Percentiles rank a stretch among this genome's conserved stretches.
These are phyloP conservation scores for Candida nemodendra DNA, from an alignment of 805 yeast genomes.

Conservation along the genomic window DNA sequence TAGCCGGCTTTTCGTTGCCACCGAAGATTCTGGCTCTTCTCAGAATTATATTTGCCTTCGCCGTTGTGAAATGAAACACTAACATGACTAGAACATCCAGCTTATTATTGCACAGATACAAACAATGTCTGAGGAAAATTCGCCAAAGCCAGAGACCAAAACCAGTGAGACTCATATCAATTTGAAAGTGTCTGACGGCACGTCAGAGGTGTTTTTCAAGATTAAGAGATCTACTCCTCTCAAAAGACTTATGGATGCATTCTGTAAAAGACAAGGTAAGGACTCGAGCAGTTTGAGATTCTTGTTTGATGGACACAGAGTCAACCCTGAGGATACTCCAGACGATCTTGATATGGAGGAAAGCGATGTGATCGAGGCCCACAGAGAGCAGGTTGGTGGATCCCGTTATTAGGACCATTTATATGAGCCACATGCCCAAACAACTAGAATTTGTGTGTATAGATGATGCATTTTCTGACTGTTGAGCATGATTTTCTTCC, in stretches of 20 bases:
- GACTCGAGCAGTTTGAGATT: conserved; percentile 79
- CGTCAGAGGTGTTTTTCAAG: conserved; percentile 92
- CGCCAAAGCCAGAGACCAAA: conserved; percentile 41
- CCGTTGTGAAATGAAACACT: too few species aligned
- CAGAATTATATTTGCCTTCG: too few species aligned
- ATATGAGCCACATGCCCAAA: too few species aligned
- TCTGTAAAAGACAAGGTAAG: conserved; percentile 97
- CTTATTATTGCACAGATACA: too few species aligned
- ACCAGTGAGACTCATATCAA: conserved; percentile 68
- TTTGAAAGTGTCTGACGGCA: conserved; percentile 90
- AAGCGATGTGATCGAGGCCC: conserved; percentile 95
- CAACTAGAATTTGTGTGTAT: too few species aligned
- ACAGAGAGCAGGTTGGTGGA: conserved; percentile 89
- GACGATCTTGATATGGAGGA: conserved; percentile 91
- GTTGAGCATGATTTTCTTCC: too few species aligned
- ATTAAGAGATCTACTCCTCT: conserved; percentile 90
- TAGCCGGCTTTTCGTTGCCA: too few species aligned
- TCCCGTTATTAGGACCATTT: conserved; percentile 16
- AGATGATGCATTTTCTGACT: too few species aligned
- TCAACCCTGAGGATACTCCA: conserved; percentile 86
- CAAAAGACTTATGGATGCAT: conserved; percentile 94
- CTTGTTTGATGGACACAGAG: conserved; percentile 89
- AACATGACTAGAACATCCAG: too few species aligned
- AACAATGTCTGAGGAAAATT: conserved; percentile 33
- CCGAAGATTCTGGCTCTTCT: too few species aligned